These are phyloP conservation scores for Suillus clintonianus DNA, from an alignment of 768 basidiomycete genomes.

Conservation along the genomic window DNA sequence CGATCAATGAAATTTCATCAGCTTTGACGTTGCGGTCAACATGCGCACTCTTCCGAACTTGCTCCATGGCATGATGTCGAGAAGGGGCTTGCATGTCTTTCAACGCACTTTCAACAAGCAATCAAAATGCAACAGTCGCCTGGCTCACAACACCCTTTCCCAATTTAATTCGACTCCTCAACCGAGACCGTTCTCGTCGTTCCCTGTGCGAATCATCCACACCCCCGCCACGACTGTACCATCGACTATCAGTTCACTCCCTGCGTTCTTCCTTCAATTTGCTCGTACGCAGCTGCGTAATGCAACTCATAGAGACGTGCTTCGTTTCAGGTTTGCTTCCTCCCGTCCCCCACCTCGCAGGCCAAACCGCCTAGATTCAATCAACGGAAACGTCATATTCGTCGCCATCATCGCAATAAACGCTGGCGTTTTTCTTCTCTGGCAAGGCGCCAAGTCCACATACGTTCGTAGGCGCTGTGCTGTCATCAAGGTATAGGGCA, in stretches of 20 bases:
- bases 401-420: constrained; percentile 69
- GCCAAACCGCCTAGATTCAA: constrained; percentile 44
- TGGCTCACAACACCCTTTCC: not conserved
- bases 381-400: constrained; percentile 57
- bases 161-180: not conserved
- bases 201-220: not conserved
- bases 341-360: constrained; percentile 16
- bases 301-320: constrained; percentile 25
- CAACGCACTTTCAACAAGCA: not conserved
- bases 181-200: not conserved
- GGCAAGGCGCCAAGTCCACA: constrained; percentile 44
- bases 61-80: constrained; percentile 8
- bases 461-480: constrained; percentile 32
- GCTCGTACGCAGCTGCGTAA: constrained; percentile 12
- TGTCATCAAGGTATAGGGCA: not conserved
- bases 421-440: constrained; percentile 58
- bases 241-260: not conserved
- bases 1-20: not conserved
- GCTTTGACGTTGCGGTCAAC: not conserved
- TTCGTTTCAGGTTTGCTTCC: constrained; percentile 12
- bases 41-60: constrained; percentile 8
- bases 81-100: not conserved
- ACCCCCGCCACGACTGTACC: not conserved
- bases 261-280: constrained; percentile 16
- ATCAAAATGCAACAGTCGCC: constrained; percentile 4